Evolutionary conservation across 1,284 basidiomycete species (phyloP), one percentile per base, ranked within the genome.

Genomic region (Hypsizygus ulmarius): DNA sequence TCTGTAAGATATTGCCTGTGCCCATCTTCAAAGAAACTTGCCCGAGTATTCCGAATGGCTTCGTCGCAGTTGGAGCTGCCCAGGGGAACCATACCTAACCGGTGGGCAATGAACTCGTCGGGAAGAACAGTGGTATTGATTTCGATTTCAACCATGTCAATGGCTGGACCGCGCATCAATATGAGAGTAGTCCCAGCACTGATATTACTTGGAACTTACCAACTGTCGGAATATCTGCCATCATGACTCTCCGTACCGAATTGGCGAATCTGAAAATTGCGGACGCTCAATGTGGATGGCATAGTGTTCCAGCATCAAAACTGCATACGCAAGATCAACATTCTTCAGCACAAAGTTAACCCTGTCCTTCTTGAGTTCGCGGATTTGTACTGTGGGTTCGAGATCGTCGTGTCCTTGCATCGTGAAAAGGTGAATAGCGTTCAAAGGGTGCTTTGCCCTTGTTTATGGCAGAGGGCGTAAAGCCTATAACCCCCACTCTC

Each of bases 81-180:
- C 15, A 99, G 74, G 5, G 97, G 97, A 16, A 99, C 79, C 82
- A 98, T 87, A 16, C 97, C 97, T 18, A 99, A 75, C 37, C 97
- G 82, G 68, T 99, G 97, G 0, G 94, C 92, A 52, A 99, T 87
- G 73, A 97, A 97, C 71, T 99, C 97, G 69, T 99, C 97, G 1
- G 96, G 91, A 28, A 99, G 72, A 3, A 98, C 95, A 0, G 90
- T 87, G 6, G 93, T 96, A 66, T 99, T 99, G 49, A 82, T 81
- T 54, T 88, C 79, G 57, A 99, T 89, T 65, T 96, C 91, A 2
- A 99, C 96, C 71, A 96, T 87, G 72, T 99, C 97, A 59, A 99
- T 98, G 19, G 95, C 96, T 93, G 58, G 46, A 41, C 35, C 10
- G 43, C 47, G 38, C 36, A 44, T 55, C 46, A 44, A 40, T 9